Base-by-base conservation (phyloP, 2,329 filamentous ascomycete genomes). In the Cladosporium austrohemisphaericum region DNA sequence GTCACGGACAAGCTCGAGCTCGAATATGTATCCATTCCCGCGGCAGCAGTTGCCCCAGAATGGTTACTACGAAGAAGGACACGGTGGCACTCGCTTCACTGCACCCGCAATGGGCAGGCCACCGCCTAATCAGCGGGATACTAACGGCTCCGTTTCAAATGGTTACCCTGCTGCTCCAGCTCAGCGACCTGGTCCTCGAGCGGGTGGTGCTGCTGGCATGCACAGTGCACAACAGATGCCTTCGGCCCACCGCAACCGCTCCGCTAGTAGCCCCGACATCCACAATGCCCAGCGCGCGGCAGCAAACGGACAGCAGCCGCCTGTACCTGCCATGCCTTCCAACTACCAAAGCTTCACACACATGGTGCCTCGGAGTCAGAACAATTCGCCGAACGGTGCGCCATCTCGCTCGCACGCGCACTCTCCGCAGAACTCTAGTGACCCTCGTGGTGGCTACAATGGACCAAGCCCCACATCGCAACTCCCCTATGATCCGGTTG, bases 231-330 rank as follows among this genome's bases (percentile, higher is more conserved):
- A 55, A 69, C 77, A 47, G 18, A 16, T 47, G 44, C 44, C 64
- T 72, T 65, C 69, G 55, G 50, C 67, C 61, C 67, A 84, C 55
- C 84, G 88, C 65, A 83, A 85, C 63, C 80, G 93, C 56, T 95
- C 91, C 29, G 94, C 94, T 62, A 97, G 92, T 71, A 96, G 91
- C 55, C 92, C 93, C 6, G 91, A 97, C 66, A 95, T 95, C 59
- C 88, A 94, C 57, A 84, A 79, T 46, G 77, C 77, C 41, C 74
- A 76, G 63, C 76, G 82, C 55, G 75, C 81, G 76, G 49, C 74
- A 73, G 63, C 75, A 80, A 57, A 76, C 79, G 63, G 68, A 73
- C 79, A 80, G 68, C 75, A 68, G 46, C 60, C 62, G 7, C 62
- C 63, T 8, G 58, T 66, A 5, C 63, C 63, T 4, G 60, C 63